A percentile compares a stretch with the other conserved stretches of the same genome.
Conservation (phyloP, 768 basidiomycete genomes). For the Amanita rubescens region DNA sequence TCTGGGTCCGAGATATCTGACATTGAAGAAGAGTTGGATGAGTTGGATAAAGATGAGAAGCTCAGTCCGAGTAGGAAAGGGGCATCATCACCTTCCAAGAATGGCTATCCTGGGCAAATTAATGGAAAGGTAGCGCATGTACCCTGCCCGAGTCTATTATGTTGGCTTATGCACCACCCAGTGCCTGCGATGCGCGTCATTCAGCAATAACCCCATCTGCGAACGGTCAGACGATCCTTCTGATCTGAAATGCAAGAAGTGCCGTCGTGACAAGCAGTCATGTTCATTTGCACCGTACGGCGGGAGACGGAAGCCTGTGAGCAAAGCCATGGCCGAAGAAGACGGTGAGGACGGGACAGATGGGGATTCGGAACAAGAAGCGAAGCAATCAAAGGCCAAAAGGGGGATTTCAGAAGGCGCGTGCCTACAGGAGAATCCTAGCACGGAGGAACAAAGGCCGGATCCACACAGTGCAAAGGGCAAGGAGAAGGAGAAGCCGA, state of each 20-base stretch:
- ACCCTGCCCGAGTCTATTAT: background rate
- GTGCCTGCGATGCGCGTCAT: conserved; percentile 3
- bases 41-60: too few species aligned
- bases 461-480: background rate
- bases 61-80: background rate
- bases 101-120: background rate
- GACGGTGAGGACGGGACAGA: background rate
- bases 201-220: background rate
- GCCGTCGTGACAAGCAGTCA: conserved; percentile 4
- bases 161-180: background rate
- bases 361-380: background rate
- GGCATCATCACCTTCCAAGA: background rate
- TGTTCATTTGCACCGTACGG: conserved; percentile 1
- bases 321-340: too few species aligned
- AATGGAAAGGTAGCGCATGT: background rate
- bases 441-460: background rate
- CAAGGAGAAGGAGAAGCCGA: background rate
- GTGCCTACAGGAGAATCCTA: background rate
- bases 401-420: background rate
- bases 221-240: background rate
- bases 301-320: background rate
- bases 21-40: too few species aligned
- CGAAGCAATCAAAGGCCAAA: too few species aligned
- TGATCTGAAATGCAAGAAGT: conserved; percentile 1
- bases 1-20: too few species aligned